Evolutionary conservation across 257 asterid genomes (phyloP), one percentile per base, ranked within the genome.

Genomic region (Verbena officinalis): DNA sequence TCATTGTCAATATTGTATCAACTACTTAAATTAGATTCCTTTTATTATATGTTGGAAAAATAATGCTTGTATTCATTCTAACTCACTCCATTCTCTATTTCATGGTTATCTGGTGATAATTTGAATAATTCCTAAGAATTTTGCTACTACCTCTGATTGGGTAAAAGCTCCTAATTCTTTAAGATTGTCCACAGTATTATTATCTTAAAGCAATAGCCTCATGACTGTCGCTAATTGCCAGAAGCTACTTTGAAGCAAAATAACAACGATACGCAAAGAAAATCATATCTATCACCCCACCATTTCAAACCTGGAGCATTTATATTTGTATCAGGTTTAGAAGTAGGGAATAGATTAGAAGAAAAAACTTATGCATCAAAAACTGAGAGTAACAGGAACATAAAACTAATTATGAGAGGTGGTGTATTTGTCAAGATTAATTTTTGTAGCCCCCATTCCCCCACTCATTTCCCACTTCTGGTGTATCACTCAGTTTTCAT

Each of bases 371-470:
- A 33, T 33, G 62, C 19, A 55, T 33, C 64, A 31, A 50, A n/a
- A 20, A 58, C 59, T 22, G 65, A 42, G 48, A 55, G 38, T 67
- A 45, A 43, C 49, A 42, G 52, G 71, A 40, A 36, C 55, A 40
- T 16, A 12, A 20, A 43, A 52, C 53, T 31, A 59, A 33, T 27
- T 33, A 16, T 19, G 24, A 33, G 21, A 36, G 16, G 30, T 49
- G 21, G 64, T 22, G 43, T 42, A 30, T 1, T 3, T 44, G 20
- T 14, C 3, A 14, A 44, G 40, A 27, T 14, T 44, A 44, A 1
- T 14, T 44, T 44, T 1, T 2, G 50, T 44, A 44, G 14, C 57
- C 58, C 16, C 17, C 8, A 17, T 55, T 55, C 4, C 23, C 23
- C 44, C 22, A 14, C 42, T 55, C 14, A n/a, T 27, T 55, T 39